phyloP scores from a whole-genome alignment of 2,329 filamentous ascomycete species.

The Trichoderma lentiforme region DNA sequence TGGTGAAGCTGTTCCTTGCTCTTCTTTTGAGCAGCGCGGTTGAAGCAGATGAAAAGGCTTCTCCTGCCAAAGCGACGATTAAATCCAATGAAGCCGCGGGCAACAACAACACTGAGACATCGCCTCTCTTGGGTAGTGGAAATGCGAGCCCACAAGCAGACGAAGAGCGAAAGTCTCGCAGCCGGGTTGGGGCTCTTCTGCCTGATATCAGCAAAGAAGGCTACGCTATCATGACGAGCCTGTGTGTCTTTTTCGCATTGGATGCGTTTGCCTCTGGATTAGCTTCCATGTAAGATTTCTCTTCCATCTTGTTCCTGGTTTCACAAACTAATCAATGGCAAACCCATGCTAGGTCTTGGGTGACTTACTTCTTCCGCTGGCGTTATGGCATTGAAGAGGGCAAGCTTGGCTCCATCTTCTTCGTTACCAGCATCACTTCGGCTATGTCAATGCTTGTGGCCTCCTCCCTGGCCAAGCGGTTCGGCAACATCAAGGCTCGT shows the following conservation, averaged over 20 bases:
- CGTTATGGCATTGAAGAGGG: slow-evolving; percentile 48
- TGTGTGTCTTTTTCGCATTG: slow-evolving; percentile 65
- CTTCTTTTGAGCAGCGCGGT: slow-evolving; percentile 46
- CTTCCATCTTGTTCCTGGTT: slow-evolving; percentile 26
- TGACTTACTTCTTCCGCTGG: slow-evolving; percentile 54
- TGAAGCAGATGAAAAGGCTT: slow-evolving; percentile 33
- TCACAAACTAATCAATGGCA: slow-evolving; percentile 26
- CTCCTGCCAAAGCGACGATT: background rate
- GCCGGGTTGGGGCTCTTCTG: slow-evolving; percentile 35
- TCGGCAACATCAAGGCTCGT: slow-evolving; percentile 60
- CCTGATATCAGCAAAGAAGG: slow-evolving; percentile 57
- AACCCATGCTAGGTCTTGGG: slow-evolving; percentile 45
- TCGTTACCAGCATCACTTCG: slow-evolving; percentile 50
- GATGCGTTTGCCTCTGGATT: slow-evolving; percentile 71
- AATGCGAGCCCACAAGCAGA: slow-evolving; percentile 12
- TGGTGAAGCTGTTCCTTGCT: slow-evolving; percentile 53
- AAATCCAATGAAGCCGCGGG: background rate
- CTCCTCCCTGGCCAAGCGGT: slow-evolving; percentile 51
- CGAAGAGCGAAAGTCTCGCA: background rate
- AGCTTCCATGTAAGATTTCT: slow-evolving; percentile 51
- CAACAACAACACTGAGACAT: slow-evolving; percentile 20
- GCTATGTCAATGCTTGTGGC: slow-evolving; percentile 52
- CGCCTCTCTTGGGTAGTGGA: slow-evolving; percentile 27
- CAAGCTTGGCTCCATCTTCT: slow-evolving; percentile 53
- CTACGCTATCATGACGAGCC: slow-evolving; percentile 51